Evolutionary conservation across 1,139 yeast species (phyloP), one percentile per base, ranked within the genome.

Genomic region (Pichia sp.): DNA sequence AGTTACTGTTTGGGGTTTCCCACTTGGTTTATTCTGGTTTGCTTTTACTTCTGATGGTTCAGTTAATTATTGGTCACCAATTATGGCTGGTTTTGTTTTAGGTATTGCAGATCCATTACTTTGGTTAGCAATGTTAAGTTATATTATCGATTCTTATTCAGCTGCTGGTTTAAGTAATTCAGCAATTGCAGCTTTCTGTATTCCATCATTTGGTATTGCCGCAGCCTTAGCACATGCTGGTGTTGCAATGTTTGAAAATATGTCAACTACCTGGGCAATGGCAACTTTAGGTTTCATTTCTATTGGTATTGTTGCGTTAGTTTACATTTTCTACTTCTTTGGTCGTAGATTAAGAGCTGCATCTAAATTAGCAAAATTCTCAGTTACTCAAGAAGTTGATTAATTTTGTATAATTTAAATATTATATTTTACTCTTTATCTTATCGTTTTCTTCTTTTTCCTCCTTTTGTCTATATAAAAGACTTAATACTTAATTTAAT

Each of bases 141-240:
- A 74, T 56, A 73, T 75, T 53, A 71, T 74, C 52, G 80, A 75
- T 57, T 68, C 76, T 53, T 75, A 75, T 59, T 66, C 75, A 48
- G 61, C 59, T 34, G 62, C 71, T 51, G 71, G 71, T 54, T 50
- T 62, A 44, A 73, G 78, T 26, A 76, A 76, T 45, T 72, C 78
- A 40, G 80, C 80, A 6, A 67, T 76, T 57, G 79, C 80, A 18
- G 80, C 75, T 27, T 75, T 75, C 59, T 71, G 79, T 30, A 72
- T 76, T 46, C 69, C 77, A 46, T 72, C 80, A 56, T 75, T 78
- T 35, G 67, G 73, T 18, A 74, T 75, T 61, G 80, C 79, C 40
- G 80, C 76, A 42, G 74, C 70, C 5, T 71, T 75, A 65, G 75
- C 81, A 39, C 71, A 75, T 50, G 66, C 66, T 33, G 77, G 79